Base-by-base conservation (phyloP, 148 eudicot species). In the Cornus suecica region DNA sequence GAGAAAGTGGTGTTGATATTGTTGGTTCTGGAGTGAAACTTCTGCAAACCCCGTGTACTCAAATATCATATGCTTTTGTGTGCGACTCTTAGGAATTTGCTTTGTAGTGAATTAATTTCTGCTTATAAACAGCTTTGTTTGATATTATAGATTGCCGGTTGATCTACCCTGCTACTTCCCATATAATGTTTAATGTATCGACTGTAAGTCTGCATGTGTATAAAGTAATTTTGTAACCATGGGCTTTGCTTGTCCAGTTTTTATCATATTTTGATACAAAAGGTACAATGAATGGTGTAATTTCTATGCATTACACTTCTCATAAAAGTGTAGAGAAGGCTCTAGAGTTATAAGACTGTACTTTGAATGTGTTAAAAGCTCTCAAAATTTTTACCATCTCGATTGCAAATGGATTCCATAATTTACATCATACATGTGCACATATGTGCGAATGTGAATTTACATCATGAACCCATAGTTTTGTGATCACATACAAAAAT, bases 171-270 rank as follows among this genome's bases (percentile, higher is more conserved):
- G 26, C n/a, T 71, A 30, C 62, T 71, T 65, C 24, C 20, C 32
- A 29, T 22, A 15, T 31, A 6, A 65, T 51, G 37, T 78, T 51
- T 51, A 29, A 65, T 71, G 71, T 32, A 77, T 77, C 60, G 69
- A 5, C 24, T 22, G 62, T 14, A 58, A 20, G 32, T 60, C 23
- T 54, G 68, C 68, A 20, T 34, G 69, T 74, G 70, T 74, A 74
- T 70, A 77, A 29, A 65, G 58, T 69, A 56, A 37, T 66, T 31
- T 71, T 51, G 77, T 31, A 75, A n/a, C n/a, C n/a, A n/a, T n/a
- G n/a, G n/a, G n/a, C n/a, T n/a, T n/a, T n/a, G n/a, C n/a, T n/a
- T n/a, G n/a, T n/a, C n/a, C n/a, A n/a, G n/a, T n/a, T n/a, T n/a
- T n/a, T n/a, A n/a, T n/a, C n/a, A n/a, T n/a, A n/a, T n/a, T n/a